These are phyloP conservation scores for Hypoxylon sp. DNA, from an alignment of 2,329 filamentous ascomycete genomes.

Conservation along the genomic window DNA sequence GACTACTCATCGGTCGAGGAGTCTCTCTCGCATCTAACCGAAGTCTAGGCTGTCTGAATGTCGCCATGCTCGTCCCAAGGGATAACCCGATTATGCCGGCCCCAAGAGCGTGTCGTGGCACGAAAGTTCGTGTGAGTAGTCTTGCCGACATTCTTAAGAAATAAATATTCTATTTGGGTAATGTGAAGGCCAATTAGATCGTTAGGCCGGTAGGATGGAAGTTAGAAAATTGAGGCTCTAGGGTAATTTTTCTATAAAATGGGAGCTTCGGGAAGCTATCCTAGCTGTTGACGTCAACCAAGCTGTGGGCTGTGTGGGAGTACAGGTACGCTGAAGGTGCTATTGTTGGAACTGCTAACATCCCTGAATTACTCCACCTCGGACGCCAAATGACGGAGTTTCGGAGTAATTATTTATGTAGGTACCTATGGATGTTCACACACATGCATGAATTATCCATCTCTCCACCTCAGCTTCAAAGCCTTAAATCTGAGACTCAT, in stretches of 20 bases:
- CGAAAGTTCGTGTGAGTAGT: slow-evolving; percentile 39
- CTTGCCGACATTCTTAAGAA: slow-evolving; percentile 44
- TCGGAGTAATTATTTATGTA: slow-evolving; percentile 21
- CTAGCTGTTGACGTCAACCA: slow-evolving; percentile 42
- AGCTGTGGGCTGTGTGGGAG: neutral
- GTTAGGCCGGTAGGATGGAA: neutral
- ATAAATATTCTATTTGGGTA: neutral
- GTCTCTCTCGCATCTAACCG: slow-evolving; percentile 47
- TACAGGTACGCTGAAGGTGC: neutral
- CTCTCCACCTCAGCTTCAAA: neutral
- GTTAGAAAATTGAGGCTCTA: neutral
- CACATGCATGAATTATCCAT: neutral
- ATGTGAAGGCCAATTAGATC: neutral
- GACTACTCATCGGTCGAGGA: slow-evolving; percentile 37
- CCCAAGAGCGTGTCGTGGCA: slow-evolving; percentile 51
- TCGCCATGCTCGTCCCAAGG: slow-evolving; percentile 52
- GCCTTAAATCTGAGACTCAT: neutral
- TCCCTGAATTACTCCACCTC: slow-evolving; percentile 29
- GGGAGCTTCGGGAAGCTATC: slow-evolving; percentile 21
- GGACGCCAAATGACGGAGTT: slow-evolving; percentile 23
- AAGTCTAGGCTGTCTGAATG: slow-evolving; percentile 43
- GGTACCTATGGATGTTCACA: neutral
- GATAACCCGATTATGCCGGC: slow-evolving; percentile 55
- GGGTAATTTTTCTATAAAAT: slow-evolving; percentile 3
- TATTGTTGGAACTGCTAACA: slow-evolving; percentile 2